Conservation (phyloP, 768 basidiomycete genomes). For the Mycena vulgaris region DNA sequence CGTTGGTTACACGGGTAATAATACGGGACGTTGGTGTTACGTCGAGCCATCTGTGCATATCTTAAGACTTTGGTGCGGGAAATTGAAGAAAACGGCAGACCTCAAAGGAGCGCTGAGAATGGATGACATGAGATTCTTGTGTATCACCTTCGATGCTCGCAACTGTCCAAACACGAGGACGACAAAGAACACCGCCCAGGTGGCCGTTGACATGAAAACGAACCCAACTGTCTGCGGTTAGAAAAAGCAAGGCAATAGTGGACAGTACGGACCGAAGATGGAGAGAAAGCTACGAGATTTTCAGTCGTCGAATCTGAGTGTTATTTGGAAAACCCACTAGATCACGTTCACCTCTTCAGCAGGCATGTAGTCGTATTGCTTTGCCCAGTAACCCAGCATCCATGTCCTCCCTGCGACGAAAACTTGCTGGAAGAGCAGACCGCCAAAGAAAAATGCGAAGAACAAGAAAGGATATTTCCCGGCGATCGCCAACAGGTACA, state of each 20-base stretch:
- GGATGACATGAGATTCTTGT: constrained; percentile 54
- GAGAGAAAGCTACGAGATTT: constrained; percentile 9
- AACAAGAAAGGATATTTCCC: constrained; percentile 31
- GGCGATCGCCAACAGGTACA: constrained; percentile 28
- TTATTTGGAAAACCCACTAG: neutral
- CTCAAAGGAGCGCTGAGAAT: constrained; percentile 63
- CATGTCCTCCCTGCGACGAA: constrained; percentile 26
- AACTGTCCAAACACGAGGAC: constrained; percentile 55
- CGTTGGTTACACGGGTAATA: constrained; percentile 65
- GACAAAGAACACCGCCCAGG: constrained; percentile 45
- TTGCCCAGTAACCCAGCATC: constrained; percentile 36
- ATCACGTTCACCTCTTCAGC: constrained; percentile 26
- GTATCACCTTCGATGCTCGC: constrained; percentile 59
- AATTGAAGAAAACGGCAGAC: constrained; percentile 63
- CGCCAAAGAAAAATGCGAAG: constrained; percentile 24
- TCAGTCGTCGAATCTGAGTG: neutral
- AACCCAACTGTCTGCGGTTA: constrained; percentile 34
- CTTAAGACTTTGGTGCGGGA: constrained; percentile 63
- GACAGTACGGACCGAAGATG: constrained; percentile 11
- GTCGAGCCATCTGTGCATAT: constrained; percentile 40
- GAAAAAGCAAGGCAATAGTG: neutral
- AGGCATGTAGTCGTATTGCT: constrained; percentile 27
- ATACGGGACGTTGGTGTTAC: constrained; percentile 51
- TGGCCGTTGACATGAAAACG: constrained; percentile 40
- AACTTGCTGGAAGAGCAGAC: constrained; percentile 14